phyloP scores from a whole-genome alignment of 768 basidiomycete species.

The Trametes villosa region DNA sequence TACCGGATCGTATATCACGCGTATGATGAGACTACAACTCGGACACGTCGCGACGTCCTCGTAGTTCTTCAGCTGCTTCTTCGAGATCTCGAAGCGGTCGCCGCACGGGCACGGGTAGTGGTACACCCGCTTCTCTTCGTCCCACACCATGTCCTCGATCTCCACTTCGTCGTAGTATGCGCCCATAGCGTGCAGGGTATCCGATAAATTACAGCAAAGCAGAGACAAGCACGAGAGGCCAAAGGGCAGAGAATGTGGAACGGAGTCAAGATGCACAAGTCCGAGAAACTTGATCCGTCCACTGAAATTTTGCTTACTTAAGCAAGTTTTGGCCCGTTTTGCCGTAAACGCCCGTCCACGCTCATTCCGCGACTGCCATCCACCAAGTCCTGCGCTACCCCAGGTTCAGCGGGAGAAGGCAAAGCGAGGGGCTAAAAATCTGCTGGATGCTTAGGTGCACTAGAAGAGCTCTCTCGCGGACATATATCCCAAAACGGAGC shows the following conservation, averaged over 20 bases:
- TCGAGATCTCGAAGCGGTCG: slow-evolving; percentile 95
- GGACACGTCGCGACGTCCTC: slow-evolving; percentile 97
- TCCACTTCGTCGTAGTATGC: slow-evolving; percentile 97
- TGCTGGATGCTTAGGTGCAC: slow-evolving; percentile 15
- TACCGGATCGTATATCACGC: slow-evolving; percentile 95
- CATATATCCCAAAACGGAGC: neutral
- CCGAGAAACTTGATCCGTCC: slow-evolving; percentile 5
- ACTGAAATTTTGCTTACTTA: slow-evolving; percentile 10
- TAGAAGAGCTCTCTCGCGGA: neutral
- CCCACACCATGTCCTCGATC: slow-evolving; percentile 96
- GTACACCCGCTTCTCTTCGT: slow-evolving; percentile 77
- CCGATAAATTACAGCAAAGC: neutral
- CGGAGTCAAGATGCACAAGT: slow-evolving; percentile 7
- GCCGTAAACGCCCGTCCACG: no score
- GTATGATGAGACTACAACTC: slow-evolving; percentile 90
- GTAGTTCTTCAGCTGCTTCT: slow-evolving; percentile 80
- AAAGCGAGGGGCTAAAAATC: neutral
- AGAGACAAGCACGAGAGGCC: neutral
- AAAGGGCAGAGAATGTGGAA: neutral
- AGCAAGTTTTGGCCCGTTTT: neutral
- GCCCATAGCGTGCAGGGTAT: slow-evolving; percentile 54
- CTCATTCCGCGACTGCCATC: neutral
- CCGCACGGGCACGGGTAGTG: slow-evolving; percentile 99
- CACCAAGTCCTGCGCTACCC: neutral
- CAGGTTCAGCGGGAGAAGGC: neutral